Percentiles rank a stretch among this genome's conserved stretches.
Conservation (phyloP, 1,139 yeast genomes). For the Starmera stellimalicola region DNA sequence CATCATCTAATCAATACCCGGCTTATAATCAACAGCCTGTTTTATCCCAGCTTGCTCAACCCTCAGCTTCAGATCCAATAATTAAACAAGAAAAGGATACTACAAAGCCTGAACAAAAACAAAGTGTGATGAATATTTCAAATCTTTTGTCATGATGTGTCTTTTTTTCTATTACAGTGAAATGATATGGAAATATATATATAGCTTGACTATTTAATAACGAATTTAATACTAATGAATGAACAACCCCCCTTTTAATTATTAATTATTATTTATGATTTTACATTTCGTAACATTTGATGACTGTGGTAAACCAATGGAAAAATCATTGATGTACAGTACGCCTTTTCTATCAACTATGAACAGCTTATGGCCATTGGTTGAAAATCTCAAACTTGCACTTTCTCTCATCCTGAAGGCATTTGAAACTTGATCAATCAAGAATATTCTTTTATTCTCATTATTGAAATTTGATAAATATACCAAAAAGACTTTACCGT, state of each 20-base stretch:
- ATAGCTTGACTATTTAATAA: neutral
- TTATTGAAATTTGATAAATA: constrained; percentile 50
- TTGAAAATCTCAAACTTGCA: constrained; percentile 66
- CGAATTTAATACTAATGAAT: neutral
- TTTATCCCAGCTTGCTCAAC: no score
- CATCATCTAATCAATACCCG: no score
- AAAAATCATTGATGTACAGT: constrained; percentile 73
- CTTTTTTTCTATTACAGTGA: neutral
- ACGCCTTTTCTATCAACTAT: constrained; percentile 75
- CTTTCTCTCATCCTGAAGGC: constrained; percentile 63
- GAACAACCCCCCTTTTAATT: no score
- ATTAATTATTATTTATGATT: constrained; percentile 19
- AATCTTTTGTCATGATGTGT: constrained; percentile 4
- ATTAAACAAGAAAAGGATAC: neutral
- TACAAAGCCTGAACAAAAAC: neutral
- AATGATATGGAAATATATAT: no score
- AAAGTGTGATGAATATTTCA: constrained; percentile 17
- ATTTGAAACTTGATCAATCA: constrained; percentile 69
- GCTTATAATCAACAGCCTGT: no score
- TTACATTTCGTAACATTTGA: constrained; percentile 75
- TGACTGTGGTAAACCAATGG: constrained; percentile 73
- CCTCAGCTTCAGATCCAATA: neutral
- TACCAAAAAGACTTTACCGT: constrained; percentile 66
- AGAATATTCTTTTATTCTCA: constrained; percentile 50
- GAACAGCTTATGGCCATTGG: constrained; percentile 73